phyloP scores from a whole-genome alignment of 2,329 filamentous ascomycete species.

The Diplocarpon rosae region DNA sequence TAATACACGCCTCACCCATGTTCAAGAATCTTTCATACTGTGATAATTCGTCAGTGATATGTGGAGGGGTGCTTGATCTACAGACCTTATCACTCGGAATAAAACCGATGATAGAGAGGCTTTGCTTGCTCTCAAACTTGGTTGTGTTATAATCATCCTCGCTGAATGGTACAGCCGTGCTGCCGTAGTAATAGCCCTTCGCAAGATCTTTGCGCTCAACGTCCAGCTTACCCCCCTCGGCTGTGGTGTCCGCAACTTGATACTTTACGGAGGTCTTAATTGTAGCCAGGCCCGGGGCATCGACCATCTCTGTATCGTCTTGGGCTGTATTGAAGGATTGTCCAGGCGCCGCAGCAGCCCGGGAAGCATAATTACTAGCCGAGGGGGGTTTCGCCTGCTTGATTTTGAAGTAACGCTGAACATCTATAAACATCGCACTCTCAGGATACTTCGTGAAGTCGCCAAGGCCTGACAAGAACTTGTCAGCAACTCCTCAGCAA shows the following conservation, averaged over 20 bases:
- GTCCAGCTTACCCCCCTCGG: constrained; percentile 69
- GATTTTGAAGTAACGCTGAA: constrained; percentile 85
- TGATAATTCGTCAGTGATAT: constrained; percentile 7
- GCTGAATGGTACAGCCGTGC: constrained; percentile 81
- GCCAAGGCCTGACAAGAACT: constrained; percentile 45
- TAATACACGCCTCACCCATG: constrained; percentile 70
- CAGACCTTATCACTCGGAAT: constrained; percentile 58
- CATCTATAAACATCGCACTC: constrained; percentile 67
- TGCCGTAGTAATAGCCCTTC: constrained; percentile 90
- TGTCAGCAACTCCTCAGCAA: neutral
- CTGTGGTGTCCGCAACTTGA: constrained; percentile 63
- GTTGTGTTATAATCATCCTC: constrained; percentile 80
- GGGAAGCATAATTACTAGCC: constrained; percentile 62
- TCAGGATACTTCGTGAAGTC: constrained; percentile 57
- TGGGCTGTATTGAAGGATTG: constrained; percentile 38
- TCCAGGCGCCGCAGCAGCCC: constrained; percentile 31
- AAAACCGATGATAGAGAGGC: constrained; percentile 79
- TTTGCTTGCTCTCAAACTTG: constrained; percentile 66
- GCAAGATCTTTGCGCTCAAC: constrained; percentile 73
- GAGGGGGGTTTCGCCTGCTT: constrained; percentile 63
- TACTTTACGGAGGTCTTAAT: constrained; percentile 76
- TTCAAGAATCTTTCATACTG: constrained; percentile 77
- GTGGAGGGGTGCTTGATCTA: constrained; percentile 1
- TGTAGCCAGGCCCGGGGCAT: constrained; percentile 42
- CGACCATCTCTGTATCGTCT: constrained; percentile 32